Conservation (phyloP, 371 early-diverging fungal genomes). For the Rhizopus arrhizus region DNA sequence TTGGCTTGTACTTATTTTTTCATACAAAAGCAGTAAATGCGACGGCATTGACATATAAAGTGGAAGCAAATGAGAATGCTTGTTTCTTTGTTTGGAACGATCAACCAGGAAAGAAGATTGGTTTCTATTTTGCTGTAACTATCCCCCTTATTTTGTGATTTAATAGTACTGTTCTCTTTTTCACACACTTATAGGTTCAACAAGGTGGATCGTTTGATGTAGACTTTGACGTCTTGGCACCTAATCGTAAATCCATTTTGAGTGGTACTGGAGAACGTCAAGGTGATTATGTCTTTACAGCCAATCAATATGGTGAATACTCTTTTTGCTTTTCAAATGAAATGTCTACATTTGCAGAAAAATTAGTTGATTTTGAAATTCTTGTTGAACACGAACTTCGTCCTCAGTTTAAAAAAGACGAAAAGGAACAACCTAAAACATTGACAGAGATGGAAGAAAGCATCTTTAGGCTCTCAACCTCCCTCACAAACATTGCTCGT, state of each 20-base stretch:
- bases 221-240: conserved; percentile 78
- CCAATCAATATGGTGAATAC: conserved; percentile 80
- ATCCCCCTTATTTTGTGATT: not conserved
- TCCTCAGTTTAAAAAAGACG: conserved; percentile 19
- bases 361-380: conserved; percentile 88
- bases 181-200: conserved; percentile 68
- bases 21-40: conserved; percentile 26
- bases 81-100: conserved; percentile 79
- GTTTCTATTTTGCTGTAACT: conserved; percentile 94
- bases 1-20: not conserved
- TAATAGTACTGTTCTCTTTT: not conserved
- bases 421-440: conserved; percentile 24
- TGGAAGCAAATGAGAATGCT: conserved; percentile 84
- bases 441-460: conserved; percentile 69
- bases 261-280: conserved; percentile 80
- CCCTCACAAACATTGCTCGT: conserved; percentile 65
- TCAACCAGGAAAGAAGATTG: conserved; percentile 79
- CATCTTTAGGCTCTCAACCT: conserved; percentile 55
- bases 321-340: conserved; percentile 89
- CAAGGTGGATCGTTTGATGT: conserved; percentile 88
- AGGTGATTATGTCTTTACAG: conserved; percentile 86
- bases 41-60: conserved; percentile 81
- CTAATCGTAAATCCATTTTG: conserved; percentile 60
- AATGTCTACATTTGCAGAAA: conserved; percentile 84
- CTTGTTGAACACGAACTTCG: conserved; percentile 76